These are phyloP conservation scores for Saccharomycopsis microspora DNA, from an alignment of 805 yeast species.

Conservation along the genomic window DNA sequence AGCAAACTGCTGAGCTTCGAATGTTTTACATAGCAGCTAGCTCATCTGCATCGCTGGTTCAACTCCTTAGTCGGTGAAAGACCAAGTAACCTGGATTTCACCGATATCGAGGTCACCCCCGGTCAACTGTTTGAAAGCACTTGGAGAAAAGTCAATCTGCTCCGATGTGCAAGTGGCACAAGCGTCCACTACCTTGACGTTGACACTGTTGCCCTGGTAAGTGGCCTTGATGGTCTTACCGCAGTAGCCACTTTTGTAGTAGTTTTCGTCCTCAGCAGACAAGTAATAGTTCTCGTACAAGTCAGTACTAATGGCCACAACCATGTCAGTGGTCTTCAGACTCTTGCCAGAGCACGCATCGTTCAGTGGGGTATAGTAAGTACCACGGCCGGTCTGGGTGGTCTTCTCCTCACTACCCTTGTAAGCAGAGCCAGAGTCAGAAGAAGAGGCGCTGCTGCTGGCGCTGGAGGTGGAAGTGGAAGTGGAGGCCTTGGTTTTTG, in stretches of 20 bases:
- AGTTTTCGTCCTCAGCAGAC: constrained; percentile 30
- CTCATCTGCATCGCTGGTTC: not conserved
- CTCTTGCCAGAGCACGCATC: constrained; percentile 46
- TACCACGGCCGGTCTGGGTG: constrained; percentile 28
- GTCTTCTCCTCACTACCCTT: constrained; percentile 16
- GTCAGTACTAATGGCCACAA: constrained; percentile 39
- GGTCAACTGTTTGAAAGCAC: constrained; percentile 43
- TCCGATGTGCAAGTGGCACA: constrained; percentile 42
- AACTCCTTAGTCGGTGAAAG: not conserved
- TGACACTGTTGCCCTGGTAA: constrained; percentile 39
- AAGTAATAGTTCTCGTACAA: constrained; percentile 28
- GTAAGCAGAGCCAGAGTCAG: not conserved
- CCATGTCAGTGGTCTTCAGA: constrained; percentile 33
- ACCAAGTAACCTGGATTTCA: constrained; percentile 43
- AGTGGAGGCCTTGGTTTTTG: not conserved
- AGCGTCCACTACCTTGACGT: constrained; percentile 45
- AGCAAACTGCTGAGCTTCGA: too few relatives aligned
- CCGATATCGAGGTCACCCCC: constrained; percentile 35
- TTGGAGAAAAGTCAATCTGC: constrained; percentile 50
- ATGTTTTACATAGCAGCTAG: too few relatives aligned
- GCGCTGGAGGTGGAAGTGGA: not conserved
- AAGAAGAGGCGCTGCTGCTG: not conserved
- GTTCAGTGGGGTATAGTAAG: constrained; percentile 28
- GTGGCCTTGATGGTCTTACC: constrained; percentile 38
- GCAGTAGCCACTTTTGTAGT: constrained; percentile 32